Evolutionary conservation across 164 flowering plant species (phyloP), one percentile per base, ranked within the genome.

Genomic region (Vitis vinifera): DNA sequence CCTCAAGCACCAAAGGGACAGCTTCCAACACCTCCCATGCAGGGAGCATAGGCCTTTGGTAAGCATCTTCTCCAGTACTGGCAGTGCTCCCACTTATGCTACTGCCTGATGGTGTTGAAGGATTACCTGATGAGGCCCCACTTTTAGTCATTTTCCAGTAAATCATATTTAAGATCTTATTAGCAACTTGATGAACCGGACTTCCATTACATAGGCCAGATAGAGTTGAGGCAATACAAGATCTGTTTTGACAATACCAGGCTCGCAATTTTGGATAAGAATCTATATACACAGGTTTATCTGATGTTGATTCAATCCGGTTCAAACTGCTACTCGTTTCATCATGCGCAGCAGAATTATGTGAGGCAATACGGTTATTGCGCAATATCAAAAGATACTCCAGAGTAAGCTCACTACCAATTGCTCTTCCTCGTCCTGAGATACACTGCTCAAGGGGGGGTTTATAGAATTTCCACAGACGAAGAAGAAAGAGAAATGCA

Each of bases 1-100:
- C 94, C 68, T 95, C 99, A 68, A 95, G 89, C 14, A 91, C 96
- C 69, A 84, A 87, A 7, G 99, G 99, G 37, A 82, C 79, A 48
- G 98, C 98, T 80, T 92, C 97, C 70, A 95, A 73, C 59, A 95
- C 78, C 73, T 95, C 98, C 99, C 99, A 95, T 55, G 94, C 98
- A 80, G 97, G 88, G 49, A 95, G 70, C 67, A 79, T 75, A 44
- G 89, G 97, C 48, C 84, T 84, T 48, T 77, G 83, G 63, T 59
- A 77, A 51, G 71, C 66, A 71, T 92, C 97, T 30, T 90, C 97
- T 23, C 71, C 83, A 29, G 72, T 67, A 78, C 76, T 71, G 55
- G 76, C 71, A 63, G 94, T 79, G 19, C 97, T 86, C 16, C 83
- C 88, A 77, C 88, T 77, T 51, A 80, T 58, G 65, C 83, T 85